These are phyloP conservation scores for Cladochytrium replicatum DNA, from an alignment of 192 early-diverging fungal species.

Conservation along the genomic window DNA sequence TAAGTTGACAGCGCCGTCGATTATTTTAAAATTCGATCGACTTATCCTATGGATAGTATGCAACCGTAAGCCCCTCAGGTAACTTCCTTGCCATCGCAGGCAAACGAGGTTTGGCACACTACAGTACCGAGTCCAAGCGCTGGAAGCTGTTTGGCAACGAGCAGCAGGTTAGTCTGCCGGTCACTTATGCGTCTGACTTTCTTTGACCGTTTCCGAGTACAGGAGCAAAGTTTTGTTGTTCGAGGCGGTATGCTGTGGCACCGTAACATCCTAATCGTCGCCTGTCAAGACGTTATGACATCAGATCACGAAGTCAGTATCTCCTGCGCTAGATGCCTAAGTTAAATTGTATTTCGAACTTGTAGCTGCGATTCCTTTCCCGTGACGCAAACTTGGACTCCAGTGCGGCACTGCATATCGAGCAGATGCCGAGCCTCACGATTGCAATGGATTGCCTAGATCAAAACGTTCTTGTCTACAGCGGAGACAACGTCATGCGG, in stretches of 20 bases:
- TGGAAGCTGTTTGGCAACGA: slow-evolving; percentile 93
- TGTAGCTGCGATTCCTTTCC: slow-evolving; percentile 59
- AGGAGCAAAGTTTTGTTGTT: slow-evolving; percentile 62
- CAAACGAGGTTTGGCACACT: slow-evolving; percentile 68
- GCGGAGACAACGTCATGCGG: slow-evolving; percentile 46
- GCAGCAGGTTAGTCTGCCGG: slow-evolving; percentile 32
- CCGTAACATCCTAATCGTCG: slow-evolving; percentile 54
- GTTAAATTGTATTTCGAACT: slow-evolving; percentile 1
- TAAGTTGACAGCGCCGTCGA: slow-evolving; percentile 13
- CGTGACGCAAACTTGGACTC: slow-evolving; percentile 63
- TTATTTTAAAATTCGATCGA: neutral
- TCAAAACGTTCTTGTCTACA: slow-evolving; percentile 48
- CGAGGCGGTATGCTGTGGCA: slow-evolving; percentile 67
- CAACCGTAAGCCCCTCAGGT: slow-evolving; percentile 57
- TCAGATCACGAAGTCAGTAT: slow-evolving; percentile 18
- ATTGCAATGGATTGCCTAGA: slow-evolving; percentile 44
- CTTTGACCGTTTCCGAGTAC: slow-evolving; percentile 5
- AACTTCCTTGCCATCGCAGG: slow-evolving; percentile 79
- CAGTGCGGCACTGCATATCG: slow-evolving; percentile 46
- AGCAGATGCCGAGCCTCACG: slow-evolving; percentile 34
- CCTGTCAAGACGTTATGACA: slow-evolving; percentile 42
- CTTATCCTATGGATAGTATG: too few relatives aligned
- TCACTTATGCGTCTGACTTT: slow-evolving; percentile 2
- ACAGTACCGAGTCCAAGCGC: slow-evolving; percentile 53
- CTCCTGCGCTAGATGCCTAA: slow-evolving; percentile 17